Percentiles rank a stretch among this genome's conserved stretches.
Conservation (phyloP, 192 early-diverging fungal genomes). For the Backusella tuberculispora region DNA sequence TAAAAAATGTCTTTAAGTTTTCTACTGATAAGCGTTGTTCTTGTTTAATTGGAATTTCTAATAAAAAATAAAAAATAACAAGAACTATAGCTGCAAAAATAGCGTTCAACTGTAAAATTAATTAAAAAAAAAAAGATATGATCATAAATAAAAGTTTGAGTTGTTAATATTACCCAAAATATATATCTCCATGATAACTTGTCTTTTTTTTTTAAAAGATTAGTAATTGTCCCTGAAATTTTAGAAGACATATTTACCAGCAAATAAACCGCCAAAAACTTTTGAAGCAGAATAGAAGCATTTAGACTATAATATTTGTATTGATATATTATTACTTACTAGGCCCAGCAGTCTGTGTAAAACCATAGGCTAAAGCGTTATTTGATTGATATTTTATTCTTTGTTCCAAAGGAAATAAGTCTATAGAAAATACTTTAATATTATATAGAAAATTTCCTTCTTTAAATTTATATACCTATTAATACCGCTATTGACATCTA, state of each 20-base stretch:
- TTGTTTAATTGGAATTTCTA: neutral
- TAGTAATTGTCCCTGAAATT: neutral
- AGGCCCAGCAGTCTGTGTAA: neutral
- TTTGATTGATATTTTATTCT: constrained; percentile 2
- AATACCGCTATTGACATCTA: neutral
- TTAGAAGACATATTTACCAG: neutral
- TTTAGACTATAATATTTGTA: neutral
- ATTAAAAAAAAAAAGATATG: neutral
- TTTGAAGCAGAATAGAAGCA: neutral
- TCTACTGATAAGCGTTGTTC: neutral
- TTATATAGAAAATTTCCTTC: neutral
- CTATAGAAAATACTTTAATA: neutral
- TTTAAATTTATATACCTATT: neutral
- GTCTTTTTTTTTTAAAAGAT: neutral
- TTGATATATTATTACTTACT: neutral
- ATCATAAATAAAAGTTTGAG: neutral
- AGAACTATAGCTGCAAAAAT: neutral
- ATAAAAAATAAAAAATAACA: neutral
- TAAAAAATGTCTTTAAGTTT: neutral
- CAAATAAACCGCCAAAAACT: neutral
- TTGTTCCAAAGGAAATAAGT: constrained; percentile 1
- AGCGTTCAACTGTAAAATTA: neutral
- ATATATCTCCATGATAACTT: neutral
- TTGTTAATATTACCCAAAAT: neutral
- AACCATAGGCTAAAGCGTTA: neutral